Evolutionary conservation across 192 early-diverging fungal genomes (phyloP).

Genomic region (Coemansia sp.): DNA sequence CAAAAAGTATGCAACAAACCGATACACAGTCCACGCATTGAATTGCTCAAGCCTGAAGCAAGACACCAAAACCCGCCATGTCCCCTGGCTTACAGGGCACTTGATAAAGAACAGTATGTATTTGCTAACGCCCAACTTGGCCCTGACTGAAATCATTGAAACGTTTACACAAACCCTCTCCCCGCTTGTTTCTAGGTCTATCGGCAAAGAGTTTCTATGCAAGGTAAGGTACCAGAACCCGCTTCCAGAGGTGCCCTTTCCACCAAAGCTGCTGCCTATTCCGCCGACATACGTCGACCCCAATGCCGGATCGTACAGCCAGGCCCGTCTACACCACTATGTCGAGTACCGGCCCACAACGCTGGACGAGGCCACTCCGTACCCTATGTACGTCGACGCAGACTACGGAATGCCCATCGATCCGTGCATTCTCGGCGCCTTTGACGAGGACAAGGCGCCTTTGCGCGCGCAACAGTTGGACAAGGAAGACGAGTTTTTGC

Average conservation of each 20-base stretch:
- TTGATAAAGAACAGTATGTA: no score
- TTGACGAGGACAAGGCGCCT: slow-evolving; percentile 34
- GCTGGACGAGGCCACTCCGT: slow-evolving; percentile 52
- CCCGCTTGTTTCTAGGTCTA: slow-evolving; percentile 16
- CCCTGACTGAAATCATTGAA: no score
- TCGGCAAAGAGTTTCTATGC: slow-evolving; percentile 55
- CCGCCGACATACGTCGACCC: slow-evolving; percentile 52
- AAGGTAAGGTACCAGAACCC: slow-evolving; percentile 55
- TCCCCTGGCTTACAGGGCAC: no score
- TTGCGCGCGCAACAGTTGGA: slow-evolving; percentile 30
- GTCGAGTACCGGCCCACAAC: slow-evolving; percentile 52
- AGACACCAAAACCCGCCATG: no score
- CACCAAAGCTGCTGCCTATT: slow-evolving; percentile 55
- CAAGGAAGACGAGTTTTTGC: slow-evolving; percentile 42
- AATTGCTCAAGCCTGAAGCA: no score
- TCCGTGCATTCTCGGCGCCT: slow-evolving; percentile 45
- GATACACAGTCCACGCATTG: neutral
- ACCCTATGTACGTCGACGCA: slow-evolving; percentile 49
- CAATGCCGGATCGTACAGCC: slow-evolving; percentile 45
- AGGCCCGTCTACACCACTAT: slow-evolving; percentile 47
- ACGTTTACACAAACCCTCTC: no score
- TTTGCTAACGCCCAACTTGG: no score
- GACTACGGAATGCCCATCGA: slow-evolving; percentile 57
- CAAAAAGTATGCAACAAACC: slow-evolving; percentile 32
- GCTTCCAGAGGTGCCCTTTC: slow-evolving; percentile 51